Conservation (phyloP, 2,329 filamentous ascomycete genomes). For the Verticillium dahliae region DNA sequence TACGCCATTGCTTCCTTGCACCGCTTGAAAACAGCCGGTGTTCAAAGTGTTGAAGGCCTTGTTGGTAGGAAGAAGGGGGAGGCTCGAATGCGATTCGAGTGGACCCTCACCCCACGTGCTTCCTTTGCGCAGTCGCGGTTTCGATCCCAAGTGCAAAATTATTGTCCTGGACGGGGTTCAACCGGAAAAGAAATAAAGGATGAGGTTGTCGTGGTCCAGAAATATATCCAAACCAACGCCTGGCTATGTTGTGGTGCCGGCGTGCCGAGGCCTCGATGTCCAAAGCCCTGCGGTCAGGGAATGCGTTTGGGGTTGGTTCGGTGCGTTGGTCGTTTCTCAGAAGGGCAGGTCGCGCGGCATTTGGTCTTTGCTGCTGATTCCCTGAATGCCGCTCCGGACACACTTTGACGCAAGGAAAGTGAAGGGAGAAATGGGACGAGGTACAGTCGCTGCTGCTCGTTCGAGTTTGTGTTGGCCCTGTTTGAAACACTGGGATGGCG, state of each 20-base stretch:
- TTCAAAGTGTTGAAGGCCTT: not conserved
- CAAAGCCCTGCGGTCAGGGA: not conserved
- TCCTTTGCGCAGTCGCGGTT: not conserved
- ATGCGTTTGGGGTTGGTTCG: not conserved
- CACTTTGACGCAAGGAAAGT: not conserved
- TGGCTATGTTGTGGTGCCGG: not conserved
- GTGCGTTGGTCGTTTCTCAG: not conserved
- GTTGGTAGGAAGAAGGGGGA: not conserved
- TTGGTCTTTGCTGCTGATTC: not conserved
- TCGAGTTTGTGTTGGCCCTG: not conserved
- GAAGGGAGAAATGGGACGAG: not conserved
- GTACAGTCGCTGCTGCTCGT: not conserved
- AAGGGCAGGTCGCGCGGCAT: not conserved
- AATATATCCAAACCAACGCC: not conserved
- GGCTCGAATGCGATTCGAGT: not conserved
- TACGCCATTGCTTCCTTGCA: conserved; percentile 37
- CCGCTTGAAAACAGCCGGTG: not conserved
- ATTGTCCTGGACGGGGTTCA: not conserved
- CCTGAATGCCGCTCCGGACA: not conserved
- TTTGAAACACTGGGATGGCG: not conserved
- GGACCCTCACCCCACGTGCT: not conserved
- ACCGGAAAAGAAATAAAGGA: not conserved
- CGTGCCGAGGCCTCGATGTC: not conserved
- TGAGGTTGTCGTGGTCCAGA: not conserved
- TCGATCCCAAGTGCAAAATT: not conserved